Conservation (phyloP, 257 asterid species). For the Sherardia arvensis region DNA sequence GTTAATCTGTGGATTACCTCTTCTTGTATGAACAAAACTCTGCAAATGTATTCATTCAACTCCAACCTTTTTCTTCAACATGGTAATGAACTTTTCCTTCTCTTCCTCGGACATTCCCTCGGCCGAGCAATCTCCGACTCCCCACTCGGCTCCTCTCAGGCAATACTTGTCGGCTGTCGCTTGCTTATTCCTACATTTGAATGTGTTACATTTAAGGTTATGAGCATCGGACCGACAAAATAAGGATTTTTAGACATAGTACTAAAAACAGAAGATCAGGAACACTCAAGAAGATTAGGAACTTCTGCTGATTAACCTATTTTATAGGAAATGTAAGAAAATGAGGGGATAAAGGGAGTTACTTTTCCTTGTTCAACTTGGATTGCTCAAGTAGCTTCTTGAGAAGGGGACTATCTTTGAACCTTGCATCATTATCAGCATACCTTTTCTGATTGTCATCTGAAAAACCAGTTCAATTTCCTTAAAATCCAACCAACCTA, state of each 20-base stretch:
- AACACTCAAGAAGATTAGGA: too few relatives aligned
- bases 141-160: slow-evolving; percentile 96
- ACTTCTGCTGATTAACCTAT: neutral
- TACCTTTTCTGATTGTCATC: slow-evolving; percentile 84
- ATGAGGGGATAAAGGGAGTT: slow-evolving; percentile 8
- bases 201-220: neutral
- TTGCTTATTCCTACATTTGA: slow-evolving; percentile 48
- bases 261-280: too few relatives aligned
- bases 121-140: slow-evolving; percentile 93
- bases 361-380: slow-evolving; percentile 74
- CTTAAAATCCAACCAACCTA: slow-evolving; percentile 5
- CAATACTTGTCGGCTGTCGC: slow-evolving; percentile 66
- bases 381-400: slow-evolving; percentile 76
- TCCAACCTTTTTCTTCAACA: slow-evolving; percentile 82
- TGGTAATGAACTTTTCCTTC: slow-evolving; percentile 58
- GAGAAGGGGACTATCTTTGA: slow-evolving; percentile 78
- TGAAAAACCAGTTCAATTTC: slow-evolving; percentile 20
- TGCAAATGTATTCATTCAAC: slow-evolving; percentile 30
- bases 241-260: neutral
- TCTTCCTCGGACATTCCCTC: slow-evolving; percentile 81
- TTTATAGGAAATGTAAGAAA: neutral
- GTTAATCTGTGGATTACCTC: neutral
- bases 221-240: too few relatives aligned
- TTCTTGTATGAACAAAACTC: neutral
- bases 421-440: slow-evolving; percentile 78